Evolutionary conservation across 2,329 filamentous ascomycete genomes (phyloP), one percentile per base, ranked within the genome.

Genomic region (Cladosporium sp.): DNA sequence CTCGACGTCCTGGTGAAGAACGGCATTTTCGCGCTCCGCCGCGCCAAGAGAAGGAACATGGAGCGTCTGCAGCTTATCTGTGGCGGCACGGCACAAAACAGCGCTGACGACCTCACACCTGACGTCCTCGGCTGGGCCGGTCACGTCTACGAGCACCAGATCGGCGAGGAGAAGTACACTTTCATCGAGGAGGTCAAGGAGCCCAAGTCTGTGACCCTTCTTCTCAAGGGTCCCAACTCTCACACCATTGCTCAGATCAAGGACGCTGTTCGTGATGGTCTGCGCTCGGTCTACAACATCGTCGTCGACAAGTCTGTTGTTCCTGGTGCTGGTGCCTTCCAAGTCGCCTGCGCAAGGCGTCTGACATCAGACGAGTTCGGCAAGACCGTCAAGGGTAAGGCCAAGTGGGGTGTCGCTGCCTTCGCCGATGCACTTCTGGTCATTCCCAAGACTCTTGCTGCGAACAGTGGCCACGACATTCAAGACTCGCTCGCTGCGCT

Each of bases 131-230:
- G 93, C 56, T 99, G 92, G 91, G 93, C 93, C 47, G 93, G 93
- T 48, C 81, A 89, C 43, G 93, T 99, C 52, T 97, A 99, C 69
- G 93, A 99, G 76, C 92, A 99, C 72, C 89, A 92, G 61, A 80
- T 99, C 8, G 93, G 93, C 56, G 93, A 99, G 78, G 93, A 99
- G 78, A 99, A 99, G 77, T 99, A 89, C 76, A 99, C 93, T 5
- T 99, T 99, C 68, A 80, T 99, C 55, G 93, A 99, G 73, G 93
- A 99, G 62, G 93, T 99, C 64, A 97, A 96, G 79, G 90, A 97
- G 55, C 89, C 93, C 56, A 99, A 99, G 77, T 96, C 92, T 1
- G 93, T 99, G 41, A 99, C 93, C 13, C 78, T 99, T 27, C 80
- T 99, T 64, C 97, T 99, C 79, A 99, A 97, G 79, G 93, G 93